Percentiles rank a stretch among this genome's conserved stretches.
phyloP scores from a whole-genome alignment of 768 basidiomycete genomes.

The Hysterangium stoloniferum region DNA sequence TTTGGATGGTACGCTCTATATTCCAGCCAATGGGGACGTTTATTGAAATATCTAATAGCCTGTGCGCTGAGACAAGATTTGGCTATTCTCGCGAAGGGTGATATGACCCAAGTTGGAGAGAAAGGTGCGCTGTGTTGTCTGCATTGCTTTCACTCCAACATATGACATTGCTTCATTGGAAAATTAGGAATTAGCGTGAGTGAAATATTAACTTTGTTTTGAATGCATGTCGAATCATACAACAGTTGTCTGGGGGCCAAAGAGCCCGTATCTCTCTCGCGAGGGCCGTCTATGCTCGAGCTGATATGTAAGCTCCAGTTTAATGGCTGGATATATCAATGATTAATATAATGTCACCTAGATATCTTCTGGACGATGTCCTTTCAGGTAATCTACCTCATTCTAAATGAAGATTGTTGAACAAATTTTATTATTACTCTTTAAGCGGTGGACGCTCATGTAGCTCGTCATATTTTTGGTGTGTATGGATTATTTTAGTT shows the following conservation, averaged over 20 bases:
- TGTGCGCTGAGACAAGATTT: conserved; percentile 84
- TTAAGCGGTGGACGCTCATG: conserved; percentile 72
- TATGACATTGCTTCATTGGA: background rate
- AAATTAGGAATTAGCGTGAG: conserved; percentile 49
- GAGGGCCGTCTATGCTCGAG: conserved; percentile 83
- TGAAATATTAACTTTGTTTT: conserved; percentile 1
- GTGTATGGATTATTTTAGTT: conserved; percentile 4
- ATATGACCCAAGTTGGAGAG: conserved; percentile 80
- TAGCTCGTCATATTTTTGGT: conserved; percentile 83
- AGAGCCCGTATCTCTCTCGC: conserved; percentile 79
- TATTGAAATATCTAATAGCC: conserved; percentile 32
- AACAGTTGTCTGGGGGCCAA: conserved; percentile 74
- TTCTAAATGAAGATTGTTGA: conserved; percentile 29
- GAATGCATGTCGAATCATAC: conserved; percentile 8
- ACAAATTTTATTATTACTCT: conserved; percentile 30
- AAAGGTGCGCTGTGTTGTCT: conserved; percentile 43
- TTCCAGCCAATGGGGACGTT: background rate
- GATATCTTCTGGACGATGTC: conserved; percentile 82
- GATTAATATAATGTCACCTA: conserved; percentile 21
- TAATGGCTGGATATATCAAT: background rate
- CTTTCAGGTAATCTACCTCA: conserved; percentile 40
- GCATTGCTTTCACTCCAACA: background rate
- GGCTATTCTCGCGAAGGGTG: conserved; percentile 70
- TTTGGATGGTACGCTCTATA: conserved; percentile 49
- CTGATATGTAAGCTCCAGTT: conserved; percentile 57